A percentile compares a stretch with the other conserved stretches of the same genome.
phyloP scores from a whole-genome alignment of 148 eudicot genomes.

The Linanthus parryae region DNA sequence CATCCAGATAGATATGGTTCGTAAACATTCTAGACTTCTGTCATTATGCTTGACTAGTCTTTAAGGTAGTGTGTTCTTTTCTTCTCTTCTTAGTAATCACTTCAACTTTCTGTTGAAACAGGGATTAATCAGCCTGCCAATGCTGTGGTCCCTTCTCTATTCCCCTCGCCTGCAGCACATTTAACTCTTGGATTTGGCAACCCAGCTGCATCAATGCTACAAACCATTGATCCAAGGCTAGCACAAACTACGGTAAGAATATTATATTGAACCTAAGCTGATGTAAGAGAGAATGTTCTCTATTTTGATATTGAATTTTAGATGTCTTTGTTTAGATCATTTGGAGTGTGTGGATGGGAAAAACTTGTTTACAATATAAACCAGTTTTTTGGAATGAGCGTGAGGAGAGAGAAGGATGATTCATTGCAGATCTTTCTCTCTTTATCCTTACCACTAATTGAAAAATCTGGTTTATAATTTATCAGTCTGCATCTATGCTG shows the following conservation, averaged over 20 bases:
- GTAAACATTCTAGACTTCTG: slow-evolving; percentile 5
- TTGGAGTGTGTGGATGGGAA: no score
- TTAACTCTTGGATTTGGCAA: slow-evolving; percentile 40
- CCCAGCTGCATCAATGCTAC: slow-evolving; percentile 66
- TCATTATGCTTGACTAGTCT: not conserved
- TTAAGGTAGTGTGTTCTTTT: not conserved
- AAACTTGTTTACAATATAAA: no score
- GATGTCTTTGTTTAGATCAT: no score
- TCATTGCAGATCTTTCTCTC: no score
- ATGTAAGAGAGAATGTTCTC: not conserved
- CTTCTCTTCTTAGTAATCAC: not conserved
- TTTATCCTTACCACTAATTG: no score
- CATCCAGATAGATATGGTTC: slow-evolving; percentile 86
- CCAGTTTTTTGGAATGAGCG: no score
- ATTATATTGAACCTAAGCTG: not conserved
- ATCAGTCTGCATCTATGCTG: no score
- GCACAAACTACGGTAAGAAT: slow-evolving; percentile 54
- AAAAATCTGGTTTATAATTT: no score
- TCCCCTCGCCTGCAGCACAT: slow-evolving; percentile 45
- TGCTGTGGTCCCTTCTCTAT: slow-evolving; percentile 31
- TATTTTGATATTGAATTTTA: not conserved
- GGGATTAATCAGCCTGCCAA: slow-evolving; percentile 44
- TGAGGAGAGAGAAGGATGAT: no score
- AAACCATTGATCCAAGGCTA: slow-evolving; percentile 51
- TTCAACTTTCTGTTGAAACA: slow-evolving; percentile 13